Conservation (phyloP, 345 rosid genomes). For the Gossypium bickii region DNA sequence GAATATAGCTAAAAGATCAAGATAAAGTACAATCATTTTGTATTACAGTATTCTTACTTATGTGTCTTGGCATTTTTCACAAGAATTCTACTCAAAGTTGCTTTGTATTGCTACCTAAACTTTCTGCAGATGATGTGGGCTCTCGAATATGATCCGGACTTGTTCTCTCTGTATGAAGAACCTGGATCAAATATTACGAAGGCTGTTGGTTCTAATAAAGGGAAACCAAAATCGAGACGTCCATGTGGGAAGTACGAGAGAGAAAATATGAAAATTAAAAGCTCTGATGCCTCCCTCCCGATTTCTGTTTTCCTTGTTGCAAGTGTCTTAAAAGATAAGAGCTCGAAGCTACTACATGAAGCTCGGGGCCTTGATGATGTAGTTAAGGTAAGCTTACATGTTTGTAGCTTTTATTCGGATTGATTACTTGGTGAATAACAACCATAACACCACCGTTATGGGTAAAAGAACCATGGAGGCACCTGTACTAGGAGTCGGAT, state of each 20-base stretch:
- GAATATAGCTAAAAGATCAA: neutral
- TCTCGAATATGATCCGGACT: slow-evolving; percentile 86
- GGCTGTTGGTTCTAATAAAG: slow-evolving; percentile 55
- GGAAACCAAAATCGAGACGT: slow-evolving; percentile 53
- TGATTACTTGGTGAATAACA: neutral
- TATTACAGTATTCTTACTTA: neutral
- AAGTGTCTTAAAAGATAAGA: slow-evolving; percentile 93
- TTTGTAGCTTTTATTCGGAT: neutral
- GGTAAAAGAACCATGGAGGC: no score
- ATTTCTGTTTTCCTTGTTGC: slow-evolving; percentile 97
- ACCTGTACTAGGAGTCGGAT: no score
- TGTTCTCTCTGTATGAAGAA: slow-evolving; percentile 70
- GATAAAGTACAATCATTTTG: neutral
- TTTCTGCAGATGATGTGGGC: slow-evolving; percentile 99
- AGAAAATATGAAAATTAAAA: slow-evolving; percentile 62
- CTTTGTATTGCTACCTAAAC: slow-evolving; percentile 12
- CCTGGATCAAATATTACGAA: slow-evolving; percentile 37
- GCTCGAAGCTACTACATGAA: slow-evolving; percentile 72
- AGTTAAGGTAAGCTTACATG: slow-evolving; percentile 56
- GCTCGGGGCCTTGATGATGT: slow-evolving; percentile 96
- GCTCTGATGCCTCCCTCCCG: slow-evolving; percentile 71
- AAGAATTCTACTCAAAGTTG: neutral
- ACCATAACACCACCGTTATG: neutral
- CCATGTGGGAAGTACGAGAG: slow-evolving; percentile 89
- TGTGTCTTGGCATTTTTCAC: neutral